phyloP scores from a whole-genome alignment of 306 rosid genomes.

The Malus fusca region DNA sequence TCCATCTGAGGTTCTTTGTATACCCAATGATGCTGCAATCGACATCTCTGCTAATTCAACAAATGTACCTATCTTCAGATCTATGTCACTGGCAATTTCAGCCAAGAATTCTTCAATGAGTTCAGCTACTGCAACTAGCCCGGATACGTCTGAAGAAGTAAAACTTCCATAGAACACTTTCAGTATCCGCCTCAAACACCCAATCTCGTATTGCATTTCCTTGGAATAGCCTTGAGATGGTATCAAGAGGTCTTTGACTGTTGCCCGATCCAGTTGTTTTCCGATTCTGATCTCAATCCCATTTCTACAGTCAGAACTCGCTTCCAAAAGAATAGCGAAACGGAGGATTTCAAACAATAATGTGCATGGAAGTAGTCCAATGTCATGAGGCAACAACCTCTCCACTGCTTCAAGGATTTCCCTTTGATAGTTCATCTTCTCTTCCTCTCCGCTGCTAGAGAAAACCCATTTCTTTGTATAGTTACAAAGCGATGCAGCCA shows the following conservation, averaged over 20 bases:
- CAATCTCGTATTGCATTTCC: constrained; percentile 30
- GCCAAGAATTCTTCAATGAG: constrained; percentile 41
- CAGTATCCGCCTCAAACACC: constrained; percentile 31
- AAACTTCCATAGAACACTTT: constrained; percentile 30
- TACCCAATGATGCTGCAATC: constrained; percentile 30
- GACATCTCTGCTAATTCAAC: constrained; percentile 38
- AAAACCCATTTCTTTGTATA: constrained; percentile 39
- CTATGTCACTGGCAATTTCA: constrained; percentile 28
- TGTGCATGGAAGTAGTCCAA: constrained; percentile 25
- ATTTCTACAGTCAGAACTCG: constrained; percentile 25
- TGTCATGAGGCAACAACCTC: constrained; percentile 40
- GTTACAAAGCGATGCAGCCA: constrained; percentile 32
- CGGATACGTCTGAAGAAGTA: constrained; percentile 17
- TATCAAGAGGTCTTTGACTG: constrained; percentile 32
- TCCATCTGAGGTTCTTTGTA: constrained; percentile 33
- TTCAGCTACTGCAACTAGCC: constrained; percentile 29
- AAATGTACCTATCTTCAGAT: constrained; percentile 28
- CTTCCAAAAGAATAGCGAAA: constrained; percentile 24
- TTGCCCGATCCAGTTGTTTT: constrained; percentile 40
- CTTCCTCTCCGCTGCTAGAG: background rate
- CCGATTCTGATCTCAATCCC: constrained; percentile 46
- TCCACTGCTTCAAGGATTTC: constrained; percentile 50
- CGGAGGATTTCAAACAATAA: constrained; percentile 33
- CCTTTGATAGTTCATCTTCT: constrained; percentile 21
- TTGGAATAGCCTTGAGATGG: constrained; percentile 25